Evolutionary conservation across 306 rosid genomes (phyloP).

Genomic region (Purshia tridentata): DNA sequence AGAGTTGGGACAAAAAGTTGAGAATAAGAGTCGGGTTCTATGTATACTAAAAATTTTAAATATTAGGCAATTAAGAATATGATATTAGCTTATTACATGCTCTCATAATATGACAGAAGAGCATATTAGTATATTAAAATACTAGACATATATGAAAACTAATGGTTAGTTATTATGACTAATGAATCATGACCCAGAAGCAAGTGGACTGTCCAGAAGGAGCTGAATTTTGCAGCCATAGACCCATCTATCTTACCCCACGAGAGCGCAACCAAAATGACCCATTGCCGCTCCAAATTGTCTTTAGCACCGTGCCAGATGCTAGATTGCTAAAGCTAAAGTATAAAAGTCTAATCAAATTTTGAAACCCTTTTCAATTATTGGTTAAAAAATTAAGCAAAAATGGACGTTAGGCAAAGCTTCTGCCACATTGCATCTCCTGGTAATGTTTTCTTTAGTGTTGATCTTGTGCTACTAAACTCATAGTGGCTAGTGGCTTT

Average conservation of each 20-base stretch:
- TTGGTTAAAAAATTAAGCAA: too few species aligned
- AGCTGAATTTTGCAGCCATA: background rate
- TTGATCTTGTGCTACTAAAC: too few species aligned
- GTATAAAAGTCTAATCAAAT: background rate
- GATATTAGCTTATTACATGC: too few species aligned
- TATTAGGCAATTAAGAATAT: too few species aligned
- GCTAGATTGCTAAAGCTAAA: conserved; percentile 3
- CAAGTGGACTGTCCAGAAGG: background rate
- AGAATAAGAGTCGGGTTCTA: too few species aligned
- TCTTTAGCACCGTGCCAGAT: conserved; percentile 10
- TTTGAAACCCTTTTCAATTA: background rate
- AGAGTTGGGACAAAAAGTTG: too few species aligned
- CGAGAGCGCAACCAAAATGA: background rate
- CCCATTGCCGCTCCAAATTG: conserved; percentile 22
- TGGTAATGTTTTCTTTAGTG: too few species aligned
- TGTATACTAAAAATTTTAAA: too few species aligned
- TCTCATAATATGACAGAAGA: too few species aligned
- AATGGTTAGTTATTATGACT: background rate
- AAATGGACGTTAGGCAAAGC: background rate
- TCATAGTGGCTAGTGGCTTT: too few species aligned
- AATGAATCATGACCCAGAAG: background rate
- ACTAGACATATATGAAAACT: background rate
- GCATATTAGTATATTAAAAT: too few species aligned
- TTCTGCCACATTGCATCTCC: too few species aligned
- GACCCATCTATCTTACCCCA: background rate